Base-by-base conservation (phyloP, 2,329 filamentous ascomycete genomes). In the Aspergillus brasiliensis region DNA sequence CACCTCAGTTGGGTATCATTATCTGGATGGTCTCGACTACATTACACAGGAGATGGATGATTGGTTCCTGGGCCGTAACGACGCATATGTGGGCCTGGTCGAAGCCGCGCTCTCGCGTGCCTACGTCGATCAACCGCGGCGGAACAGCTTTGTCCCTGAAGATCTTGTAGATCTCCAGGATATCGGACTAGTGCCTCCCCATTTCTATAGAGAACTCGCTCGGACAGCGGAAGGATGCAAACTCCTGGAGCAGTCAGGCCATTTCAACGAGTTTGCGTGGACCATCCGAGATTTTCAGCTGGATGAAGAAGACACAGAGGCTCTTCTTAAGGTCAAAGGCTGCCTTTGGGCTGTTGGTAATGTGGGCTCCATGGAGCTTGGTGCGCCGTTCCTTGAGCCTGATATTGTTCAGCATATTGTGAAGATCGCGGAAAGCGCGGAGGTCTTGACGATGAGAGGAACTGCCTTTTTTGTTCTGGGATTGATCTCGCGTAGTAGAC, bases 21-120 rank as follows among this genome's bases (percentile, higher is more conserved):
- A 99, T 75, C 83, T 99, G 5, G 92, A 98, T 72, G 95, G 93
- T 0, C 82, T 99, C 46, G 96, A 99, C 78, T 99, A 99, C 73
- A 99, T 99, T 75, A 97, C 93, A 62, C 95, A 96, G 73, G 96
- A 99, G 75, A 99, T 99, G 95, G 95, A 99, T 68, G 96, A 99
- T 77, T 99, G 95, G 95, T 99, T 98, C 72, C 83, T 99, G 17
- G 95, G 95, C 13, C 88, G 95, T 47, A 99, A 99, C 72, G 94
- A 99, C 74, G 89, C 88, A n/a, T 99, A 99, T 67, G 95, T 99
- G 53, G 86, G 88, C 38, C 85, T 98, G 42, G 94, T 99, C 42
- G 95, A 99, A 76, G 95, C 96, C n/a, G 96, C 93, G 57, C 83
- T 99, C 54, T 92, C 93, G 31, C 88, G 92, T 61, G 90, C 93